phyloP scores from a whole-genome alignment of 371 early-diverging fungal genomes.

The Batrachochytrium dendrobatidis region DNA sequence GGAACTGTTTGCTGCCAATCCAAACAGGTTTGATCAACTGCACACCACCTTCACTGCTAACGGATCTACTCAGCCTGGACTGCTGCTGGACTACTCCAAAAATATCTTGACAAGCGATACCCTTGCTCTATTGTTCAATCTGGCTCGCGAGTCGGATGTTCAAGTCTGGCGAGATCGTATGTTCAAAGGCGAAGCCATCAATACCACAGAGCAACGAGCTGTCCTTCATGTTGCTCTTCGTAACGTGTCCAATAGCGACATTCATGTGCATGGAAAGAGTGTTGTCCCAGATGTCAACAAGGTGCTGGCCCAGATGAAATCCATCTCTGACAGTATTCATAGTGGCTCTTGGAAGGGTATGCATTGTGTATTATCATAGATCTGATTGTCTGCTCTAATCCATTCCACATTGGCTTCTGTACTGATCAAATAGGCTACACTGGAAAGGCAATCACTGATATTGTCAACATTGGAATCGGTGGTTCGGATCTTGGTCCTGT shows the following conservation, averaged over 20 bases:
- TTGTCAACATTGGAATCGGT: conserved; percentile 99
- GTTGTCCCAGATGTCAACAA: conserved; percentile 91
- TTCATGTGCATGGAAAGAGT: conserved; percentile 74
- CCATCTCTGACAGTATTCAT: conserved; percentile 75
- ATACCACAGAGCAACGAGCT: conserved; percentile 95
- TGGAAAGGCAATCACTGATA: conserved; percentile 85
- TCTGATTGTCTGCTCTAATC: not conserved
- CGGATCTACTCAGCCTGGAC: conserved; percentile 49
- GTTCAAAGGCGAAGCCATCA: conserved; percentile 94
- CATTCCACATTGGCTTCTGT: not conserved
- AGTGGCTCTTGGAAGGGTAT: conserved; percentile 74
- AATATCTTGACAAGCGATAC: conserved; percentile 80
- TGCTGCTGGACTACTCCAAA: conserved; percentile 92
- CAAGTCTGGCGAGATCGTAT: conserved; percentile 81
- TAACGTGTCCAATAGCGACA: conserved; percentile 73
- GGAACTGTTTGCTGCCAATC: conserved; percentile 68
- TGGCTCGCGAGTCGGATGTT: conserved; percentile 81
- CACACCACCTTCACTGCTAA: conserved; percentile 59
- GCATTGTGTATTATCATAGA: conserved; percentile 28
- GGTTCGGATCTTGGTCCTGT: conserved; percentile 99
- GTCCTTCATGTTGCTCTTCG: conserved; percentile 96
- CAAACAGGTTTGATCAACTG: conserved; percentile 68
- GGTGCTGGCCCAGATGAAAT: conserved; percentile 89
- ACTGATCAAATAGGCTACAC: conserved; percentile 70
- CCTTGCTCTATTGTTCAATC: conserved; percentile 63